Percentiles rank a stretch among this genome's conserved stretches.
phyloP scores from a whole-genome alignment of 2,329 filamentous ascomycete species.

The Fusarium sp. region DNA sequence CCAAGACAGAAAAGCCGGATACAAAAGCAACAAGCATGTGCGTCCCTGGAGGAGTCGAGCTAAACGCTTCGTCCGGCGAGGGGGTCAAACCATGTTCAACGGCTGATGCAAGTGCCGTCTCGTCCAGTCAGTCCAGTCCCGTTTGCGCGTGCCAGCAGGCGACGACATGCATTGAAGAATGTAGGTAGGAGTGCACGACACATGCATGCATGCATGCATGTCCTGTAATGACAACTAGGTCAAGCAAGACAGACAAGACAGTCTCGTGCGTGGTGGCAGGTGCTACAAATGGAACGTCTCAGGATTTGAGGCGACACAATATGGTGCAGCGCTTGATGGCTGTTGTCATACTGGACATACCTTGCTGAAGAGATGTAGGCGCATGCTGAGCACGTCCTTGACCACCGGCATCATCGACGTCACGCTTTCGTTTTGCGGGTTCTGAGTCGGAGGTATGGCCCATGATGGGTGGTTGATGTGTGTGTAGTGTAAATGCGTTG shows the following conservation, averaged over 20 bases:
- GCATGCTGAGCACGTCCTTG: slow-evolving; percentile 59
- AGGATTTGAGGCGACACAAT: slow-evolving; percentile 35
- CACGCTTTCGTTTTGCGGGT: slow-evolving; percentile 64
- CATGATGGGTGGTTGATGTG: slow-evolving; percentile 50
- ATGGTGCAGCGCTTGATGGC: slow-evolving; percentile 33
- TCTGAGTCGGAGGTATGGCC: slow-evolving; percentile 59
- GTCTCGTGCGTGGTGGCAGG: slow-evolving; percentile 12
- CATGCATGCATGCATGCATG: slow-evolving; percentile 1
- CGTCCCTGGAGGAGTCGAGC: slow-evolving; percentile 41
- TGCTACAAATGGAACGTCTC: slow-evolving; percentile 40
- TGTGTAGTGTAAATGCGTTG: slow-evolving; percentile 12
- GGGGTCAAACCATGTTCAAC: slow-evolving; percentile 20
- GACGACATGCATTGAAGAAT: slow-evolving; percentile 23
- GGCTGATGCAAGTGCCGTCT: slow-evolving; percentile 16
- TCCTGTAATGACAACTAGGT: slow-evolving; percentile 12
- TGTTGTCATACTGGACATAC: slow-evolving; percentile 54
- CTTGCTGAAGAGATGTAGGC: slow-evolving; percentile 57
- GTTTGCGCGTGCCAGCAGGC: slow-evolving; percentile 20
- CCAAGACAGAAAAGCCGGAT: slow-evolving; percentile 39
- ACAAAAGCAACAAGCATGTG: slow-evolving; percentile 43
- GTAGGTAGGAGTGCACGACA: slow-evolving; percentile 17
- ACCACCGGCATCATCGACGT: slow-evolving; percentile 59
- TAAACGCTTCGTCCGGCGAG: slow-evolving; percentile 32
- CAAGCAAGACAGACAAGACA: slow-evolving; percentile 3
- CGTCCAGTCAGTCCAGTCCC: neutral